A percentile compares a stretch with the other conserved stretches of the same genome.
phyloP scores from a whole-genome alignment of 805 yeast species.

The Ogataea nitratoaversa region DNA sequence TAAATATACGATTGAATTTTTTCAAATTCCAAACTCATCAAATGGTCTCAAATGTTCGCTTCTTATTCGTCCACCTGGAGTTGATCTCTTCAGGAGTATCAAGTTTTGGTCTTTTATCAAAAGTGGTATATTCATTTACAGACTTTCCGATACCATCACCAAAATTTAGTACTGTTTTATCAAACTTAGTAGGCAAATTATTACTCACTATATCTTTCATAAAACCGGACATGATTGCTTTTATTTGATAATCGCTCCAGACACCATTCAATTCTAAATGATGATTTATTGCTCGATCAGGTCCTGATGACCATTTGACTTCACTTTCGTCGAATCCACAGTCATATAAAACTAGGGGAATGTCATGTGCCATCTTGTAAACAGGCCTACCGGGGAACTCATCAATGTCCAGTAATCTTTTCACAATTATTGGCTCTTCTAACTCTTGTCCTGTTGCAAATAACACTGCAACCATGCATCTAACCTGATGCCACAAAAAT shows the following conservation, averaged over 20 bases:
- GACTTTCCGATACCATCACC: slow-evolving; percentile 80
- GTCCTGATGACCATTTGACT: slow-evolving; percentile 58
- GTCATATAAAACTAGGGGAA: slow-evolving; percentile 82
- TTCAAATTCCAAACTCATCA: no score
- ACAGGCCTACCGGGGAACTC: slow-evolving; percentile 63
- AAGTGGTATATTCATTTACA: slow-evolving; percentile 54
- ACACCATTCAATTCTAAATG: slow-evolving; percentile 43
- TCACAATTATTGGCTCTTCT: slow-evolving; percentile 58
- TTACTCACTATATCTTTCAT: slow-evolving; percentile 38
- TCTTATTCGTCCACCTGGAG: slow-evolving; percentile 43
- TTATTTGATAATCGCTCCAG: slow-evolving; percentile 54
- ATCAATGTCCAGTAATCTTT: slow-evolving; percentile 53
- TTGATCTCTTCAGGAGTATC: slow-evolving; percentile 69
- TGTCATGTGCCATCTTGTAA: slow-evolving; percentile 85
- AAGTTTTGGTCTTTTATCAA: slow-evolving; percentile 50
- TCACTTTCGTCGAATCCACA: slow-evolving; percentile 59
- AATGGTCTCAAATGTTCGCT: no score
- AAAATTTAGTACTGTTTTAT: slow-evolving; percentile 33
- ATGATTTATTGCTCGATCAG: slow-evolving; percentile 36
- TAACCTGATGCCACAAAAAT: slow-evolving; percentile 95
- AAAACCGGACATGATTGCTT: slow-evolving; percentile 47
- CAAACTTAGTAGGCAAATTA: slow-evolving; percentile 24
- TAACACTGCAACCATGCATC: slow-evolving; percentile 87
- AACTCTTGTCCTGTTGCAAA: slow-evolving; percentile 75
- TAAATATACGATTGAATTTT: no score